Base-by-base conservation (phyloP, 805 yeast genomes). In the Phaffomyces thermotolerans region DNA sequence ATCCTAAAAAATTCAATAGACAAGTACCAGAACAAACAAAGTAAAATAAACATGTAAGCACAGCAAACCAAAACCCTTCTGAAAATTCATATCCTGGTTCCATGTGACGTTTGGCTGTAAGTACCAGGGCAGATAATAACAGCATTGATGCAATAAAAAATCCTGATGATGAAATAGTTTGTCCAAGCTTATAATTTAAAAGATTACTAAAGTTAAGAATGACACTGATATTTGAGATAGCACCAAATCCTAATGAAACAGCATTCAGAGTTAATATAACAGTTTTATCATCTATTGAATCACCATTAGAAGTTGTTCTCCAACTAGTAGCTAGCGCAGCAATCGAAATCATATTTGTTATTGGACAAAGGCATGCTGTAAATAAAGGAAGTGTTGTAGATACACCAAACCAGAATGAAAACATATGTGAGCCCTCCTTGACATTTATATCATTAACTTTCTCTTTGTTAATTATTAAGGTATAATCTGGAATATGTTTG, bases 1-100 rank as follows among this genome's bases (percentile, higher is more conserved):
- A 82, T 2, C 96, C 95, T 6, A 71, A 42, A 47, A 75, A 78
- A 63, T 87, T 88, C 31, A 78, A 48, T 1, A 70, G 43, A 37
- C 86, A 66, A 14, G 79, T 58, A 2, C 68, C 17, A 4, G 80
- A 69, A 51, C 90, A 82, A 6, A 65, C 37, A 46, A 76, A 72
- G 59, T 89, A 87, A 23, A 85, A 62, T 2, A 71, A 64, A 4
- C 78, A 71, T 0, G 95, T 84, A 47, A 82, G 63, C 0, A 76
- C 75, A 0, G 88, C 95, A 60, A 72, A 82, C 89, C 90, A 88
- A 58, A 75, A 88, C 2, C 95, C 95, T 50, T 77, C 81, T 0
- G 86, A 56, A 37, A 57, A 55, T 6, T 40, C 36, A 38, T 65
- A 59, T 41, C 64, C 49, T 1, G 39, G 40, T 1, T 54, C 56